Percentiles rank a stretch among this genome's conserved stretches.
Conservation (phyloP, 352 stramenopile species). For the Pythium insidiosum region DNA sequence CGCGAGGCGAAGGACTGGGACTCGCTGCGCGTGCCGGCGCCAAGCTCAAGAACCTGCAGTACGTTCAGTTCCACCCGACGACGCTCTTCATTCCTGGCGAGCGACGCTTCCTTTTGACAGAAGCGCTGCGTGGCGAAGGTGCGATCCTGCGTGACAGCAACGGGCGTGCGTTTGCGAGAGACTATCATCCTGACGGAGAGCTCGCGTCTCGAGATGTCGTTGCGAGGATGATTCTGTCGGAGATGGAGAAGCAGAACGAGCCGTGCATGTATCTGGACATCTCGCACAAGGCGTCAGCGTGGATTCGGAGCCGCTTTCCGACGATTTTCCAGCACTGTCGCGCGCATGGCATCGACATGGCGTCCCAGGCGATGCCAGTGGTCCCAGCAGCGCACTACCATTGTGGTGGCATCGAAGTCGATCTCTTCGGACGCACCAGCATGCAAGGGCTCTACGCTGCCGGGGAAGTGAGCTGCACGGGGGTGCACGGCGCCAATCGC, state of each 20-base stretch:
- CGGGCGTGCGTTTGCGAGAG: conserved; percentile 79
- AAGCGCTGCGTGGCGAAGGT: conserved; percentile 90
- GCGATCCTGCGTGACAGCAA: conserved; percentile 83
- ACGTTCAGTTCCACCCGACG: conserved; percentile 95
- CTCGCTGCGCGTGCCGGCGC: conserved; percentile 73
- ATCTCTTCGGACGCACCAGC: conserved; percentile 78
- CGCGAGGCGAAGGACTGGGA: conserved; percentile 61
- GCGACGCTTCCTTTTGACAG: conserved; percentile 89
- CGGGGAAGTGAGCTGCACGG: conserved; percentile 92
- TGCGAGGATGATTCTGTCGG: conserved; percentile 85
- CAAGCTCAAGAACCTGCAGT: conserved; percentile 90
- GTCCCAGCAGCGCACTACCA: conserved; percentile 93
- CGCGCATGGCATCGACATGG: conserved; percentile 85
- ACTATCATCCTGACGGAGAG: conserved; percentile 90
- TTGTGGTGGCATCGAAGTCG: conserved; percentile 88
- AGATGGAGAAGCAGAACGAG: conserved; percentile 80
- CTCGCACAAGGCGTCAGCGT: conserved; percentile 81
- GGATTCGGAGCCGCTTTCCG: conserved; percentile 82
- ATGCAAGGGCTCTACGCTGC: conserved; percentile 86
- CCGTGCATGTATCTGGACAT: conserved; percentile 91
- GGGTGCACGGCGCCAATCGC: conserved; percentile 92
- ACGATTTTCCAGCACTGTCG: conserved; percentile 81
- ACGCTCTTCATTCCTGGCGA: conserved; percentile 89
- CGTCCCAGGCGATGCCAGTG: conserved; percentile 81
- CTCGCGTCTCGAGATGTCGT: conserved; percentile 92